A percentile compares a stretch with the other conserved stretches of the same genome.
These are phyloP conservation scores for Neurospora sp. DNA, from an alignment of 495 filamentous ascomycete species.

Conservation along the genomic window DNA sequence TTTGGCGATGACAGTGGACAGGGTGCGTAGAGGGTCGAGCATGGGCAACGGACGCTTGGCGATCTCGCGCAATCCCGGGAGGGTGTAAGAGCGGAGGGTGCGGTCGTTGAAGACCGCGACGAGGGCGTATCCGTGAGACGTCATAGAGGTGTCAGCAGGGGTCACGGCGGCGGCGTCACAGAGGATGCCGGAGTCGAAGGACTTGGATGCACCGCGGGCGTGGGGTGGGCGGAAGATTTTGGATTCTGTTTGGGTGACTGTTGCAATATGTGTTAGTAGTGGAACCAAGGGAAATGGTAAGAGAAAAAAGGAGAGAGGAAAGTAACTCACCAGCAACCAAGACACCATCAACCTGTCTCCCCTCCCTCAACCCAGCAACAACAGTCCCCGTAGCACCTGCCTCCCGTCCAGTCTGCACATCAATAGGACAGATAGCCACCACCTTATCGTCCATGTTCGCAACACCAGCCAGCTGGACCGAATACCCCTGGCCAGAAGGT, in stretches of 20 bases:
- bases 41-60: constrained; percentile 51
- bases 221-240: constrained; percentile 79
- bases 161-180: constrained; percentile 70
- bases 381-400: constrained; percentile 64
- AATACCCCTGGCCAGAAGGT: constrained; percentile 61
- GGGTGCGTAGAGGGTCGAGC: constrained; percentile 63
- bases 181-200: constrained; percentile 63
- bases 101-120: constrained; percentile 78
- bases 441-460: constrained; percentile 58
- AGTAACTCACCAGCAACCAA: constrained; percentile 39
- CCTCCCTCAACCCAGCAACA: constrained; percentile 62
- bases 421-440: constrained; percentile 65
- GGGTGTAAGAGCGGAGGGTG: constrained; percentile 64
- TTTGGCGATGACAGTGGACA: constrained; percentile 55
- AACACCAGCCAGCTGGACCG: constrained; percentile 60
- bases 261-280: background rate
- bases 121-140: constrained; percentile 64
- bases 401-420: constrained; percentile 62
- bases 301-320: background rate
- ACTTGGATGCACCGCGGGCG: constrained; percentile 77
- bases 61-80: constrained; percentile 80
- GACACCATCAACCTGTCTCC: constrained; percentile 60
- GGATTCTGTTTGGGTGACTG: constrained; percentile 63
- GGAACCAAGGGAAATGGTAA: background rate
- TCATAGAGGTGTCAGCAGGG: constrained; percentile 61